Evolutionary conservation across 2,329 filamentous ascomycete genomes (phyloP).

Genomic region (Colletotrichum lindemuthianum): DNA sequence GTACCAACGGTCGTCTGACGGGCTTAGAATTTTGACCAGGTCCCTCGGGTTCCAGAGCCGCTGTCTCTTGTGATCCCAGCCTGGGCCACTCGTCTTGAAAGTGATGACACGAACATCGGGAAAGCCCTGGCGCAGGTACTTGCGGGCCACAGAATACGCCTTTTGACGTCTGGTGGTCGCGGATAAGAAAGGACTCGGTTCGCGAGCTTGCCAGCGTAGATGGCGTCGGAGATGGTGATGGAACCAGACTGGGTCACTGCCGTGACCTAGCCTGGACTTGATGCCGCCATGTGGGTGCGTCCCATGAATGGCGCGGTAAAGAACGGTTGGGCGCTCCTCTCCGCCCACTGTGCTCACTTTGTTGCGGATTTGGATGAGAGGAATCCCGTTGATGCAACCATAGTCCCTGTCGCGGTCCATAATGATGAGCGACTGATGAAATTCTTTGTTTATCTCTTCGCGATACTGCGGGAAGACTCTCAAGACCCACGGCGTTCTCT

Average conservation of each 20-base stretch:
- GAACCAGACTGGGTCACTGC: constrained; percentile 3
- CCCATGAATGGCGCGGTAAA: neutral
- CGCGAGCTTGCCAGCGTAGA: neutral
- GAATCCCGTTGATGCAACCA: neutral
- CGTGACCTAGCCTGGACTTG: neutral
- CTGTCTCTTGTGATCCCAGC: neutral
- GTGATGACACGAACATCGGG: neutral
- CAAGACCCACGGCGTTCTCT: no score
- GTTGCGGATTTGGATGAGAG: neutral
- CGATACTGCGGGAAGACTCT: no score
- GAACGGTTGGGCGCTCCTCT: rapidly evolving
- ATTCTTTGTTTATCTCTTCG: no score
- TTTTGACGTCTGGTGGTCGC: neutral
- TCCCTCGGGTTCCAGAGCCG: neutral
- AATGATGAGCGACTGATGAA: no score
- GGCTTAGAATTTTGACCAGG: neutral
- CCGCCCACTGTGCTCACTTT: neutral
- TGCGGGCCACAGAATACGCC: neutral
- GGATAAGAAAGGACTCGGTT: constrained; percentile 7
- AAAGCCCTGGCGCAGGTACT: neutral
- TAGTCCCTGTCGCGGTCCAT: no score
- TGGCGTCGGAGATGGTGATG: constrained; percentile 11
- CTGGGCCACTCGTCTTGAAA: neutral
- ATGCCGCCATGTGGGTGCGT: neutral
- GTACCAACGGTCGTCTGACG: neutral